Base-by-base conservation (phyloP, 108 stramenopile species). In the Schizochytrium sp. region DNA sequence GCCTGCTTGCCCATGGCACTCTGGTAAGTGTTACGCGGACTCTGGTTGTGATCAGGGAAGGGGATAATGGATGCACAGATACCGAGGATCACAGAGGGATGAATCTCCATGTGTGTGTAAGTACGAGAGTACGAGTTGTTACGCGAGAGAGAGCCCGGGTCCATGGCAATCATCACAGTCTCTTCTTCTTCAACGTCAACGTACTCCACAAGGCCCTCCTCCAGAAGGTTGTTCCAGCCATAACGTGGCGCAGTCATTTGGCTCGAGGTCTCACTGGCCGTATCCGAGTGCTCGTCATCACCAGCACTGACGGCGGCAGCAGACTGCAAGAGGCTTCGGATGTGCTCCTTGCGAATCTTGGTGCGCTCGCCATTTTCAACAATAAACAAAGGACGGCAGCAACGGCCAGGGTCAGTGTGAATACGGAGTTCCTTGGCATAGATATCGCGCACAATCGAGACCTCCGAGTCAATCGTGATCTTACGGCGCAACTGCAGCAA, bases 1-100 rank as follows among this genome's bases (percentile, higher is more conserved):
- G 99, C 98, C 92, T 99, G 98, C 92, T 99, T 99, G 46, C 98
- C 98, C 99, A 99, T 99, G 61, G 99, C 99, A 44, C 95, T 95
- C 73, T 97, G 97, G 90, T 98, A 98, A 0, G 97, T 98, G 61
- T 93, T 94, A 69, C 96, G 94, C 3, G 99, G 99, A 53, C 95
- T 95, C 92, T 99, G 99, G 88, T 99, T 99, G 95, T 99, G 99
- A 93, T 99, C 98, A 1, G 99, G 99, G 91, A 96, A 95, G 19
- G 99, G 98, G 90, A 99, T 98, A 41, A 99, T 92, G 15, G 98
- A 98, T 28, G 98, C 97, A 12, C 98, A 97, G 58, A 99, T 97
- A 17, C 99, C 99, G 2, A 99, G 91, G 57, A 99, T 93, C 10
- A 98, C 98, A 73, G 98, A 95, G 2, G 99, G 99, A 92, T 99